Evolutionary conservation across 305 asterid species (phyloP), one percentile per base, ranked within the genome.

Genomic region (Solanum hybrid): DNA sequence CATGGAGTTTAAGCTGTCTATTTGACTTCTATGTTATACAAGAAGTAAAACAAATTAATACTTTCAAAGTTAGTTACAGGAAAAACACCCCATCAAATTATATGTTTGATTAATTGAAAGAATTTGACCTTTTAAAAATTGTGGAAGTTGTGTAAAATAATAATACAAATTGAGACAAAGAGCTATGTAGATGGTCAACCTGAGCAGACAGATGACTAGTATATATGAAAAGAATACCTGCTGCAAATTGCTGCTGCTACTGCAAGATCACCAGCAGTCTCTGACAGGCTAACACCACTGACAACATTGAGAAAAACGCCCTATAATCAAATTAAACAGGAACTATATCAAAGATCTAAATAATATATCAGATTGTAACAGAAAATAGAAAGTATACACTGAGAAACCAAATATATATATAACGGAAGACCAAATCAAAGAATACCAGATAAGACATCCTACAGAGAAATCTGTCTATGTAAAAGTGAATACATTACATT

Each of bases 231-330:
- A 88, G 15, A 95, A 91, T 94, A 92, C 99, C 98, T 96, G 99
- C 99, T 97, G 93, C 99, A 97, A 88, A 97, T 95, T 90, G 99
- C 98, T 27, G 99, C 99, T 86, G 98, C 99, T 89, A 96, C 92
- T 82, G 99, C 98, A 87, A 96, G 96, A 94, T 97, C 99, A 33
- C 98, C 99, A 88, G 99, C 98, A 36, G 98, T 97, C 94, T 96
- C 99, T 8, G 94, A 93, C 87, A 97, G 92, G 89, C 79, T 93
- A 90, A 92, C 88, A 51, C 99, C 99, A 89, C 98, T 94, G n/a
- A 96, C 94, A 65, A 97, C 99, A 90, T 97, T 97, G 78, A 97
- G 92, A 89, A 92, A 97, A 89, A 97, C 91, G 7, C 94, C 99
- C 99, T 97, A 87, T 88, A 77, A 93, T 91, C 79, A 78, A 87